Evolutionary conservation across 768 basidiomycete species (phyloP).

Genomic region (Pleurotus tuoliensis): DNA sequence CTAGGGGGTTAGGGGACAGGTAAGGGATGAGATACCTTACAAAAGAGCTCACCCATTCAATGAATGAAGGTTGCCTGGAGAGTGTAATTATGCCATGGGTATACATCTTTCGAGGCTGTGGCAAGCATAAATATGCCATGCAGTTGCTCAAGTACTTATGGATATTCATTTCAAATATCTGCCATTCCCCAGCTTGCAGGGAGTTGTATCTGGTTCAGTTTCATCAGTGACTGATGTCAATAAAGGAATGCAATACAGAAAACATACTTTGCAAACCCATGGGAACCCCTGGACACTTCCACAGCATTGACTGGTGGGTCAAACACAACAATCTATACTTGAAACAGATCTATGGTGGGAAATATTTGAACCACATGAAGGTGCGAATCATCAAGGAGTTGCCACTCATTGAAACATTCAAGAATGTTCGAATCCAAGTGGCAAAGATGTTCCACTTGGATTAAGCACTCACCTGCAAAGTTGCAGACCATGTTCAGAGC

Average conservation of each 20-base stretch:
- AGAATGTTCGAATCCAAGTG: slow-evolving; percentile 18
- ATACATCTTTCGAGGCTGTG: slow-evolving; percentile 20
- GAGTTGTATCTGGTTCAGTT: slow-evolving; percentile 9
- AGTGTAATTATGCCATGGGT: slow-evolving; percentile 21
- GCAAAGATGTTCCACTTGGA: slow-evolving; percentile 23
- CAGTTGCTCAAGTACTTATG: slow-evolving; percentile 24
- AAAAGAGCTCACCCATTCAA: slow-evolving; percentile 31
- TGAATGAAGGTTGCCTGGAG: slow-evolving; percentile 25
- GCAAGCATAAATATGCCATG: slow-evolving; percentile 32
- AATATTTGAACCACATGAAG: slow-evolving; percentile 28
- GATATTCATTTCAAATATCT: slow-evolving; percentile 23
- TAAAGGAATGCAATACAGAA: slow-evolving; percentile 19
- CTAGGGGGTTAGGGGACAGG: too few species aligned
- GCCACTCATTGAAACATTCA: slow-evolving; percentile 29
- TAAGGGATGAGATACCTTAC: too few species aligned
- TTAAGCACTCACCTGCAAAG: slow-evolving; percentile 21
- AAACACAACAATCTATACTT: slow-evolving; percentile 41
- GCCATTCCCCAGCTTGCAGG: slow-evolving; percentile 5
- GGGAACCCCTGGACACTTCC: slow-evolving; percentile 23
- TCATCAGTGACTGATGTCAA: not conserved
- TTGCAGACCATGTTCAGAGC: slow-evolving; percentile 14
- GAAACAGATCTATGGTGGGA: slow-evolving; percentile 33
- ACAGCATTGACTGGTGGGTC: slow-evolving; percentile 34
- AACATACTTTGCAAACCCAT: slow-evolving; percentile 34
- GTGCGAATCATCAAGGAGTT: slow-evolving; percentile 29